Conservation (phyloP, 148 eudicot genomes). For the Camellia japonica region DNA sequence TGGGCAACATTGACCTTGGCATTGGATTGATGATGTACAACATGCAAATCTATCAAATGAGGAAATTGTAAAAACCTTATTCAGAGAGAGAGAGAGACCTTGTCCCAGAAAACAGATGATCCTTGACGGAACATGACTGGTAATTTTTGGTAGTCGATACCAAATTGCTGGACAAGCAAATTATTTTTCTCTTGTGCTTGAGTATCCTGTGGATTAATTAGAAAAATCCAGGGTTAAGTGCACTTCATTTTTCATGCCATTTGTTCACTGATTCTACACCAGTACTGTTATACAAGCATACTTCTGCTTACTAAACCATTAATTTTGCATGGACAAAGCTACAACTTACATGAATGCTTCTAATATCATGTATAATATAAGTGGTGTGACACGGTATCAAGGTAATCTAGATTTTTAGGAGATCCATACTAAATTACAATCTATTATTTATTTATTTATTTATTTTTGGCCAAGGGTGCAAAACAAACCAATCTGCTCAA, state of each 20-base stretch:
- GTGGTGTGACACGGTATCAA: too few species aligned
- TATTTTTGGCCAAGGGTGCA: too few species aligned
- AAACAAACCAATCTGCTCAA: too few species aligned
- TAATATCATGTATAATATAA: not conserved
- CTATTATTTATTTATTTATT: too few species aligned
- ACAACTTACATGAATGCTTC: not conserved
- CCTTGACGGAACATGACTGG: slow-evolving; percentile 68
- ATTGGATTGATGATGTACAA: not conserved
- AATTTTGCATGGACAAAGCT: not conserved
- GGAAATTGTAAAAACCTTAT: not conserved
- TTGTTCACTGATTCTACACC: too few species aligned
- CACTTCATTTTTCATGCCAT: too few species aligned
- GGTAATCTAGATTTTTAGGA: too few species aligned
- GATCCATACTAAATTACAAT: too few species aligned
- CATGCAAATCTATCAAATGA: not conserved
- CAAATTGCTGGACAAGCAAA: slow-evolving; percentile 42
- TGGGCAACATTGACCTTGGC: not conserved
- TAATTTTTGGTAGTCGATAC: slow-evolving; percentile 47
- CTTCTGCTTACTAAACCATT: not conserved
- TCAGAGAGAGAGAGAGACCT: slow-evolving; percentile 16
- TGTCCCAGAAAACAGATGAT: slow-evolving; percentile 66
- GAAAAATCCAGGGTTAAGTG: not conserved
- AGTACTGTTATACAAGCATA: not conserved
- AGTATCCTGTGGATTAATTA: slow-evolving; percentile 52
- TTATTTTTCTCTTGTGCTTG: slow-evolving; percentile 65